These are phyloP conservation scores for Paecilomyces dactylethromorphus DNA, from an alignment of 2,329 filamentous ascomycete genomes.

Conservation along the genomic window DNA sequence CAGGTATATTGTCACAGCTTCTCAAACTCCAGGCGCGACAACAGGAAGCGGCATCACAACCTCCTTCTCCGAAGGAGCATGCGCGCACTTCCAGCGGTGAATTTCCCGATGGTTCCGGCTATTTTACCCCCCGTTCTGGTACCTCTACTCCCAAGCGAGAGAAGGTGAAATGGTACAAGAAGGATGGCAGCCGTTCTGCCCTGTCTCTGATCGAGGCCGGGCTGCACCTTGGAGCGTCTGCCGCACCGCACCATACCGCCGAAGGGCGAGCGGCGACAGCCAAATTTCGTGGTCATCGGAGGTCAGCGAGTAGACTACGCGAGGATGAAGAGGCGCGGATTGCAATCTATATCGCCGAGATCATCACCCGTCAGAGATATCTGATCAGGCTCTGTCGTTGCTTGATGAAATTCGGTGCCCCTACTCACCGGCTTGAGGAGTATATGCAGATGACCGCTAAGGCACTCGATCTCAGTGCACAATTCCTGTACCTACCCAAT, in stretches of 20 bases:
- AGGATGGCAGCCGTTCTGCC: constrained; percentile 7
- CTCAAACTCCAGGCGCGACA: constrained; percentile 19
- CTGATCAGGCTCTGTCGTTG: constrained; percentile 77
- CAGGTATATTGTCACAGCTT: constrained; percentile 25
- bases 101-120: not conserved
- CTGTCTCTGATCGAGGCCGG: constrained; percentile 7
- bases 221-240: constrained; percentile 6
- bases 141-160: constrained; percentile 3
- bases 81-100: not conserved
- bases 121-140: constrained; percentile 6
- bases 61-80: constrained; percentile 5
- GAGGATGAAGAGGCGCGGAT: constrained; percentile 44
- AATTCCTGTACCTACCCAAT: constrained; percentile 83
- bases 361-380: constrained; percentile 73
- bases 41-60: constrained; percentile 5
- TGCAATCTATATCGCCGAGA: constrained; percentile 58
- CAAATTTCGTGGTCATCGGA: constrained; percentile 5
- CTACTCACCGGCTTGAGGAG: constrained; percentile 82
- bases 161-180: constrained; percentile 19
- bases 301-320: constrained; percentile 28
- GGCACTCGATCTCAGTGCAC: constrained; percentile 81
- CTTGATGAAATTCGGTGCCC: constrained; percentile 84
- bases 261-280: constrained; percentile 5
- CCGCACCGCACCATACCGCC: constrained; percentile 4
- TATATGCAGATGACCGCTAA: constrained; percentile 86